Conservation (phyloP, 352 stramenopile species). For the Pythium sp. region DNA sequence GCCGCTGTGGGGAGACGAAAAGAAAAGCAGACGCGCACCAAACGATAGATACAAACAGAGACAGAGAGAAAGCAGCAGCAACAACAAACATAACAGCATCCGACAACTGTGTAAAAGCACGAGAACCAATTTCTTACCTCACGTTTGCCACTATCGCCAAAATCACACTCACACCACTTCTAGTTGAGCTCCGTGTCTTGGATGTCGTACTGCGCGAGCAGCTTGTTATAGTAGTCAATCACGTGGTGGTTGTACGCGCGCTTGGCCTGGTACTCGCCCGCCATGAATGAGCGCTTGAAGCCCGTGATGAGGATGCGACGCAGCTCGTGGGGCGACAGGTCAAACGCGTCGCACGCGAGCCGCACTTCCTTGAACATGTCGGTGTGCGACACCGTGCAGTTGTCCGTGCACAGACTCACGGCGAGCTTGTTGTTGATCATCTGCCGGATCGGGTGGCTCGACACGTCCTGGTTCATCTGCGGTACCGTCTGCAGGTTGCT, state of each 20-base stretch:
- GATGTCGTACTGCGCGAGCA: slow-evolving; percentile 70
- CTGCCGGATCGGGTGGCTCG: slow-evolving; percentile 65
- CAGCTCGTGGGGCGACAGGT: slow-evolving; percentile 67
- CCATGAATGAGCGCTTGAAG: slow-evolving; percentile 88
- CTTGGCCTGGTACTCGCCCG: slow-evolving; percentile 70
- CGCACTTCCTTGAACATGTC: slow-evolving; percentile 82
- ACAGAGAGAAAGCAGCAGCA: neutral
- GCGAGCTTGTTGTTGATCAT: slow-evolving; percentile 86
- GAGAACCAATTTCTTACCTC: neutral
- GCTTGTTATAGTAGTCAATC: slow-evolving; percentile 85
- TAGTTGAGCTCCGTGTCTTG: slow-evolving; percentile 21
- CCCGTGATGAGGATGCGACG: slow-evolving; percentile 76
- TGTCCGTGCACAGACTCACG: slow-evolving; percentile 85
- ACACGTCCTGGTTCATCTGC: slow-evolving; percentile 67
- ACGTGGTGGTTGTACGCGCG: slow-evolving; percentile 81
- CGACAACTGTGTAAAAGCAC: neutral
- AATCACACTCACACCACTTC: neutral
- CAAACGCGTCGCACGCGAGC: slow-evolving; percentile 77
- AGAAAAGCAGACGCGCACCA: slow-evolving; percentile 60
- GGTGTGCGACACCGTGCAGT: slow-evolving; percentile 85
- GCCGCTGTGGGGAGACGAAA: slow-evolving; percentile 59
- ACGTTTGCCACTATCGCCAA: neutral
- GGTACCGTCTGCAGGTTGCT: slow-evolving; percentile 87
- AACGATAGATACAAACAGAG: slow-evolving; percentile 25
- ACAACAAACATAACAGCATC: neutral